Evolutionary conservation across 495 filamentous ascomycete species (phyloP).

Genomic region (Xylaria telfairii): DNA sequence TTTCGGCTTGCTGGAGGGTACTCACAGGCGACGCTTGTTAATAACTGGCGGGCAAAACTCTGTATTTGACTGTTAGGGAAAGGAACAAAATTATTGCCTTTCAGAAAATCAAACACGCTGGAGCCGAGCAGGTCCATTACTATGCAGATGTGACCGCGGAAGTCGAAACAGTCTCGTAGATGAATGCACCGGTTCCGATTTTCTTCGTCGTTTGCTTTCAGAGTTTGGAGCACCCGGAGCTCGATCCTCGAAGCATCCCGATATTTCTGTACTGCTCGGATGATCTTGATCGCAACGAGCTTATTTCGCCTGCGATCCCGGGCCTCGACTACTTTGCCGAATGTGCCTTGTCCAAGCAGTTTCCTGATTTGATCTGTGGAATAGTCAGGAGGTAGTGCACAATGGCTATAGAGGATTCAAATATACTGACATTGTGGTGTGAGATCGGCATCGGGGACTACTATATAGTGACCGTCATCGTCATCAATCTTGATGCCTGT

Average conservation of each 20-base stretch:
- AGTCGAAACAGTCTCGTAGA: conserved; percentile 96
- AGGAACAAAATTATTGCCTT: conserved; percentile 90
- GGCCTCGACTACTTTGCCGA: conserved; percentile 96
- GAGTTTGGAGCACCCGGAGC: conserved; percentile 86
- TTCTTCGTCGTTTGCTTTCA: conserved; percentile 85
- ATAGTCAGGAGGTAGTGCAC: conserved; percentile 36
- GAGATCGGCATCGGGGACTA: conserved; percentile 78
- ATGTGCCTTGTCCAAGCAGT: conserved; percentile 94
- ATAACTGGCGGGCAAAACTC: conserved; percentile 90
- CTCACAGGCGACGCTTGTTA: conserved; percentile 98
- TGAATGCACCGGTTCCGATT: conserved; percentile 98
- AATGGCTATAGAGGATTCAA: conserved; percentile 15
- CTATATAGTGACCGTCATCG: conserved; percentile 95
- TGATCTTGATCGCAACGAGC: conserved; percentile 94
- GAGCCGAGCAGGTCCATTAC: conserved; percentile 96
- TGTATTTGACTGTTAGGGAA: conserved; percentile 99
- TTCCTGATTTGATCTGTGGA: conserved; percentile 79
- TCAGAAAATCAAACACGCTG: conserved; percentile 98
- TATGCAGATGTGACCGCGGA: conserved; percentile 97
- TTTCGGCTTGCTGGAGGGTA: conserved; percentile 27
- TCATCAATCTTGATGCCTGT: conserved; percentile 77
- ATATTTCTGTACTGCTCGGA: conserved; percentile 97
- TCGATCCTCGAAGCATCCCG: conserved; percentile 97
- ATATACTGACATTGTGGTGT: conserved; percentile 85
- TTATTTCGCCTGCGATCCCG: conserved; percentile 75